A percentile compares a stretch with the other conserved stretches of the same genome.
Evolutionary conservation across 768 basidiomycete species (phyloP).

Genomic region (Lyophyllum decastes): DNA sequence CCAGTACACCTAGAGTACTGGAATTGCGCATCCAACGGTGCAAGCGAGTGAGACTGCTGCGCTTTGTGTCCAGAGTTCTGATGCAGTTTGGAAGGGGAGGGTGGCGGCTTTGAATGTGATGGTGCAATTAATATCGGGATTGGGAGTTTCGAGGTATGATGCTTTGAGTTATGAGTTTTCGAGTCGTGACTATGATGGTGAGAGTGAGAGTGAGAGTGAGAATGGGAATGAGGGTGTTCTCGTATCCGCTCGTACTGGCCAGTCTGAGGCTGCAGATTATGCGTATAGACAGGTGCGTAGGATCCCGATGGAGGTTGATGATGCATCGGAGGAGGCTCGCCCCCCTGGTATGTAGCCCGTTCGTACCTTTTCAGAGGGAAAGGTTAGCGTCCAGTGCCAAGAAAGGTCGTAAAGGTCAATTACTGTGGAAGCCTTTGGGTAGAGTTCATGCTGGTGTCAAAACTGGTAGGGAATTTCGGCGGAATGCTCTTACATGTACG

Average conservation of each 20-base stretch:
- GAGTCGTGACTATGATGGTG: conserved; percentile 3
- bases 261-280: conserved; percentile 1
- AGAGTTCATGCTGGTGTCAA: conserved; percentile 1
- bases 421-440: conserved; percentile 17
- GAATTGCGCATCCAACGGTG: conserved; percentile 35
- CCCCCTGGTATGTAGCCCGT: conserved; percentile 17
- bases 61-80: background rate
- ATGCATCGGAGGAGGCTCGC: conserved; percentile 12
- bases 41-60: background rate
- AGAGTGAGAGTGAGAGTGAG: conserved; percentile 14
- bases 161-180: background rate
- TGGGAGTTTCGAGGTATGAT: conserved; percentile 1
- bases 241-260: conserved; percentile 5
- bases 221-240: conserved; percentile 15
- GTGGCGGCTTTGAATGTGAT: conserved; percentile 6
- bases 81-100: background rate
- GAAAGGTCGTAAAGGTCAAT: background rate
- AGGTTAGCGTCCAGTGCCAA: background rate
- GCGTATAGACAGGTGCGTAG: conserved; percentile 13
- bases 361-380: conserved; percentile 13
- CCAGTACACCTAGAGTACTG: conserved; percentile 82
- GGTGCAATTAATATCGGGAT: background rate
- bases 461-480: background rate
- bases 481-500: conserved; percentile 14
- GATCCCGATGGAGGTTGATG: conserved; percentile 6